phyloP scores from a whole-genome alignment of 495 filamentous ascomycete species.

The Penicillium malachiteum region DNA sequence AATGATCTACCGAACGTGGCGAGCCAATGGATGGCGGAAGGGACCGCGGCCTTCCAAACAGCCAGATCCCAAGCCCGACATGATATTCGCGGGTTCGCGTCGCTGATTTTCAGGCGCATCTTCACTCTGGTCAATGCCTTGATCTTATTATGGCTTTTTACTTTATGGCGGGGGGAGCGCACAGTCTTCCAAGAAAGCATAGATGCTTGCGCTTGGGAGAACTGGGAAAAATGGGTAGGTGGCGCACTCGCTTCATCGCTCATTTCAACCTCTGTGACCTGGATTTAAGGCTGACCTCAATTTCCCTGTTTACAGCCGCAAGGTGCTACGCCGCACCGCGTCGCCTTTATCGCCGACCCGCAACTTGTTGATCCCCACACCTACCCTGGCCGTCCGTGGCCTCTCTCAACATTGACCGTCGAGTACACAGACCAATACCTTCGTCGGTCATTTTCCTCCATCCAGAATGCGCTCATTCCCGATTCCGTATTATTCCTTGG shows the following conservation, averaged over 20 bases:
- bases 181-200: conserved; percentile 68
- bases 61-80: conserved; percentile 6
- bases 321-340: conserved; percentile 75
- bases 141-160: conserved; percentile 69
- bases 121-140: conserved; percentile 65
- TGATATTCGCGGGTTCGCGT: conserved; percentile 14
- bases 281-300: conserved; percentile 5
- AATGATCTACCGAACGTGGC: conserved; percentile 19
- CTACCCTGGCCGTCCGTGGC: conserved; percentile 92
- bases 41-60: conserved; percentile 5
- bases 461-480: conserved; percentile 70
- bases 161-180: conserved; percentile 86
- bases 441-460: conserved; percentile 68
- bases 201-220: conserved; percentile 72
- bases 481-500: conserved; percentile 88
- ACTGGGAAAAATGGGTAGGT: conserved; percentile 92
- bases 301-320: conserved; percentile 54
- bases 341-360: conserved; percentile 91
- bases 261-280: neutral
- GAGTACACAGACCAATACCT: conserved; percentile 87
- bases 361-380: conserved; percentile 97
- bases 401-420: conserved; percentile 74
- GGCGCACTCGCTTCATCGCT: no score
- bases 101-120: conserved; percentile 24
- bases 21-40: conserved; percentile 28